phyloP scores from a whole-genome alignment of 1,284 basidiomycete genomes.

The Nidula niveotomentosa region DNA sequence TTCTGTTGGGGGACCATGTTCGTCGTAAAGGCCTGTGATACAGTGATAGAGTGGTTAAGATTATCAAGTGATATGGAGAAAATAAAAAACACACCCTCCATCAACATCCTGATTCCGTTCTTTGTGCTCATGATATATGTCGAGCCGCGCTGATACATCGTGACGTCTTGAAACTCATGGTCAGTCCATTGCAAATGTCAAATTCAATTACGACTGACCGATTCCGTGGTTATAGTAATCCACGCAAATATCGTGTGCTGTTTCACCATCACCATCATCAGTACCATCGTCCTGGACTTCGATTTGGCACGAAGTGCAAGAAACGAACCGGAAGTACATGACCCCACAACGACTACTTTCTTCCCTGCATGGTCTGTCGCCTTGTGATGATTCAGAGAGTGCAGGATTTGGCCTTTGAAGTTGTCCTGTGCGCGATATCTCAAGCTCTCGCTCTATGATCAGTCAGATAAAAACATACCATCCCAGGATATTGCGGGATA shows the following conservation, averaged over 20 bases:
- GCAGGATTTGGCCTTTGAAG: slow-evolving; percentile 57
- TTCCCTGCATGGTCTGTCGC: slow-evolving; percentile 55
- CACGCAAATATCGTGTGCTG: neutral
- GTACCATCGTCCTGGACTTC: too few species aligned
- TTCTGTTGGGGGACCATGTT: neutral
- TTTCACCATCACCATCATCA: too few species aligned
- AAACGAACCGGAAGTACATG: slow-evolving; percentile 54
- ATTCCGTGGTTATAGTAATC: neutral
- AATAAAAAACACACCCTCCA: neutral
- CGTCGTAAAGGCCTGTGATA: neutral
- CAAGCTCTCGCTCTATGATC: too few species aligned
- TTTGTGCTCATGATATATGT: neutral
- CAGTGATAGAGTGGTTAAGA: neutral
- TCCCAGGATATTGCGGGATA: slow-evolving; percentile 44
- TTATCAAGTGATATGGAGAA: neutral
- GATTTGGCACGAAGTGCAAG: neutral
- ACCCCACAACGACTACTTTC: slow-evolving; percentile 62
- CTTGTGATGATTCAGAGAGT: slow-evolving; percentile 50
- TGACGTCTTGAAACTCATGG: neutral
- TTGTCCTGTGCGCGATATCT: slow-evolving; percentile 54
- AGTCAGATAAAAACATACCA: slow-evolving; percentile 12
- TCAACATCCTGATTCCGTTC: neutral
- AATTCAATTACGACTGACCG: neutral
- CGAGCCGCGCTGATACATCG: neutral
- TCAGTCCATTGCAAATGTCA: neutral